These are phyloP conservation scores for Boletellus ananas DNA, from an alignment of 768 basidiomycete genomes.

Conservation along the genomic window DNA sequence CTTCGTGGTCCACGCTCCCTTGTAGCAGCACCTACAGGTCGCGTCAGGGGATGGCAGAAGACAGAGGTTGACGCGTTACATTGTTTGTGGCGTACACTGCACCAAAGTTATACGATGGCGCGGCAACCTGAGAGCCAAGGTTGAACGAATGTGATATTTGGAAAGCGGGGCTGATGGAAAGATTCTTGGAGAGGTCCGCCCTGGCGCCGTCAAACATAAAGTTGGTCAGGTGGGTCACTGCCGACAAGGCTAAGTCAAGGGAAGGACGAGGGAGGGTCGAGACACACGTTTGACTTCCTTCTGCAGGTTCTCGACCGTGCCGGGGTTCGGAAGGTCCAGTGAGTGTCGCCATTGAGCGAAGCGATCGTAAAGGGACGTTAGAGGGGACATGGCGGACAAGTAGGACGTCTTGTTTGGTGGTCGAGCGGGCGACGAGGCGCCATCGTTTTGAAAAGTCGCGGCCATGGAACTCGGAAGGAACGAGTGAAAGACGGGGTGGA, in stretches of 20 bases:
- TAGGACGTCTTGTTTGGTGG: slow-evolving; percentile 39
- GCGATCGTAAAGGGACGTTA: slow-evolving; percentile 64
- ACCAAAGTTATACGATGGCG: slow-evolving; percentile 91
- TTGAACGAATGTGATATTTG: slow-evolving; percentile 97
- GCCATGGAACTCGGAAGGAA: slow-evolving; percentile 36
- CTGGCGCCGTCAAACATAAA: slow-evolving; percentile 97
- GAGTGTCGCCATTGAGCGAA: slow-evolving; percentile 80
- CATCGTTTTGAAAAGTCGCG: slow-evolving; percentile 38
- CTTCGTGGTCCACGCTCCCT: slow-evolving; percentile 92
- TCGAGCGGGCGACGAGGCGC: slow-evolving; percentile 33
- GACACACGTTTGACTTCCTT: slow-evolving; percentile 86
- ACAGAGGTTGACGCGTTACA: slow-evolving; percentile 39
- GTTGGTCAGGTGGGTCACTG: slow-evolving; percentile 89
- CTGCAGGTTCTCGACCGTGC: slow-evolving; percentile 86
- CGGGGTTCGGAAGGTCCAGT: slow-evolving; percentile 86
- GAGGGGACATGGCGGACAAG: slow-evolving; percentile 41
- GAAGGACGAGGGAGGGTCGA: slow-evolving; percentile 3
- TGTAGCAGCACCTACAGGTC: slow-evolving; percentile 77
- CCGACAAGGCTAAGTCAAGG: background rate
- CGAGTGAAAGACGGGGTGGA: slow-evolving; percentile 7
- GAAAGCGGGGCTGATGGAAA: slow-evolving; percentile 93
- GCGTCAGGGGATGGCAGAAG: slow-evolving; percentile 21
- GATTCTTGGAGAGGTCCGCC: slow-evolving; percentile 90
- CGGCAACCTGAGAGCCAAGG: slow-evolving; percentile 78
- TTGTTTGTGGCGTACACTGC: slow-evolving; percentile 85